phyloP scores from a whole-genome alignment of 225 moss, liverwort and hornwort genomes.

The Neckera pumila region DNA sequence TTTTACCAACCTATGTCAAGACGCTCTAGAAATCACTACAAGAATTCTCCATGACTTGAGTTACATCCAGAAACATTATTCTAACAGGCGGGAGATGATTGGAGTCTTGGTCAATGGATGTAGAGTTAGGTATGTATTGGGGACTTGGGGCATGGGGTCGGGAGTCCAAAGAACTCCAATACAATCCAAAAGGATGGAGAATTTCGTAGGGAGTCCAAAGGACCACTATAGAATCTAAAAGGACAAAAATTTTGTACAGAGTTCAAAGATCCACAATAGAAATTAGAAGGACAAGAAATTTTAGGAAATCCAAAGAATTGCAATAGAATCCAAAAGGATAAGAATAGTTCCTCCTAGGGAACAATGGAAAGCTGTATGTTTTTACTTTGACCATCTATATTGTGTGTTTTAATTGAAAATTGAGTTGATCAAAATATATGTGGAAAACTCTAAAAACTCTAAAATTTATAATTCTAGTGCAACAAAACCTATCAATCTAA shows the following conservation, averaged over 20 bases:
- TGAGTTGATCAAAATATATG: neutral
- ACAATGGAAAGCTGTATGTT: neutral
- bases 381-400: neutral
- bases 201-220: too few relatives aligned
- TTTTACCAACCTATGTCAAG: too few relatives aligned
- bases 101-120: neutral
- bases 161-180: too few relatives aligned
- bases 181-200: too few relatives aligned
- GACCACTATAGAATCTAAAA: too few relatives aligned
- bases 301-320: neutral
- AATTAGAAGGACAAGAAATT: too few relatives aligned
- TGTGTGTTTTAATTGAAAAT: neutral
- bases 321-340: too few relatives aligned
- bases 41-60: neutral
- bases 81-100: too few relatives aligned
- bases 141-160: too few relatives aligned
- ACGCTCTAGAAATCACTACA: neutral
- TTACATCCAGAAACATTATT: neutral
- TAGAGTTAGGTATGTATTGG: neutral
- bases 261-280: neutral
- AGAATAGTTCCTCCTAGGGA: fast-evolving
- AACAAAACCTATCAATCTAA: neutral
- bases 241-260: too few relatives aligned
- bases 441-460: neutral
- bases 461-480: neutral